Evolutionary conservation across 2,329 filamentous ascomycete genomes (phyloP), one percentile per base, ranked within the genome.

Genomic region (Eutypella sp.): DNA sequence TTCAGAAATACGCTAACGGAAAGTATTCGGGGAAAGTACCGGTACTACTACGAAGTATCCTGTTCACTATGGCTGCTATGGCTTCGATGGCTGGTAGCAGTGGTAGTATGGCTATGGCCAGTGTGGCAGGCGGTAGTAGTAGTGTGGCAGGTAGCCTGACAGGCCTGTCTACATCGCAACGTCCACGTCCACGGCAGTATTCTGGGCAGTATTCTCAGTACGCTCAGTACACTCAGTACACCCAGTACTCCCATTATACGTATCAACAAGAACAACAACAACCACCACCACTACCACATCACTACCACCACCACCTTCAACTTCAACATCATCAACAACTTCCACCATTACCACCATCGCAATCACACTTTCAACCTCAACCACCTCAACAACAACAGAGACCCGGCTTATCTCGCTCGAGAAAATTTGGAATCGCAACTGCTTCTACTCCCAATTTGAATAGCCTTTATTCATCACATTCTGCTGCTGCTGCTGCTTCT

Each of bases 361-460:
- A 6, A 15, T 15, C 31, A 40, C 50, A n/a, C n/a, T n/a, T n/a
- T n/a, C n/a, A n/a, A n/a, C n/a, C n/a, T n/a, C n/a, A n/a, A n/a
- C n/a, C 45, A 44, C 55, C 43, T 44, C 53, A 55, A 50, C 52
- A 38, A 47, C 55, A 42, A 47, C 48, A 34, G 44, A 49, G 55
- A 44, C 58, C 61, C 51, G 59, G 59, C 36, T 65, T 70, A 50
- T 67, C 68, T 44, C 64, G 75, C 40, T 49, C n/a, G n/a, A 74
- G 59, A 69, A 69, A 58, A 48, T 62, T 67, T 45, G 65, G 62
- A 43, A 66, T 73, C 48, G 64, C 69, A 47, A 74, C 79, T 20
- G 69, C 72, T 29, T 83, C 81, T 7, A 80, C 77, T 4, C 79
- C 81, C 10, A 82, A 83, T 57, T 69, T 84, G 49, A 74, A 74